Evolutionary conservation across 2,329 filamentous ascomycete species (phyloP).

Genomic region (Cordyceps tenuipes): DNA sequence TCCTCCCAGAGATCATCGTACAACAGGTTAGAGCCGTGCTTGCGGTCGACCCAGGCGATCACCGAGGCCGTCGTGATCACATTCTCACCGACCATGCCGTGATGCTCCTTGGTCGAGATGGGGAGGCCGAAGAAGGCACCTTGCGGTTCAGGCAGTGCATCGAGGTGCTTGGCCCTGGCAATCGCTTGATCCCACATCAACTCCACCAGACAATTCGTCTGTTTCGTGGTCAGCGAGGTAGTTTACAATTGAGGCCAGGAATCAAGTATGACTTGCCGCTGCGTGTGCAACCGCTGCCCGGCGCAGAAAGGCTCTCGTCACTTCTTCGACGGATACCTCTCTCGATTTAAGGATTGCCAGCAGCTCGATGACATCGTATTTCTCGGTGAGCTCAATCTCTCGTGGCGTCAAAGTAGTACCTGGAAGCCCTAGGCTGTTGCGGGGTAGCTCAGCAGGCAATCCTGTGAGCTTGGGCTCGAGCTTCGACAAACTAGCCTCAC

Average conservation of each 20-base stretch:
- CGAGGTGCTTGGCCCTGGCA: conserved; percentile 24
- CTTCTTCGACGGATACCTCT: conserved; percentile 10
- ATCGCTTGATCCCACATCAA: conserved; percentile 29
- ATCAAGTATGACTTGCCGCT: neutral
- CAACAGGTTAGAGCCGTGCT: conserved; percentile 25
- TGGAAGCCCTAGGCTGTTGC: conserved; percentile 19
- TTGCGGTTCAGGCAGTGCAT: conserved; percentile 24
- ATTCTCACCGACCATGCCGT: conserved; percentile 25
- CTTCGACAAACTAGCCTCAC: conserved; percentile 13
- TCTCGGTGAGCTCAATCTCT: conserved; percentile 23
- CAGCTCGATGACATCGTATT: conserved; percentile 18
- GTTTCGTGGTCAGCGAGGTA: neutral
- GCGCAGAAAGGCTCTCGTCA: conserved; percentile 10
- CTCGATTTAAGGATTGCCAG: conserved; percentile 7
- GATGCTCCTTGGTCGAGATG: conserved; percentile 29
- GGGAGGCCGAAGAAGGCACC: conserved; percentile 27
- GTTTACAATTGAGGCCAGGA: neutral
- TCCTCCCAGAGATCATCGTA: conserved; percentile 23
- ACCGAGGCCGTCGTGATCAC: conserved; percentile 22
- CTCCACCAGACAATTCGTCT: conserved; percentile 27
- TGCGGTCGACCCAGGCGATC: conserved; percentile 24
- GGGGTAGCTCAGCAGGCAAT: conserved; percentile 13
- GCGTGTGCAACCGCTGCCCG: conserved; percentile 12
- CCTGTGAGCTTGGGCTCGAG: conserved; percentile 14
- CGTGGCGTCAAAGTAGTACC: conserved; percentile 17